A percentile compares a stretch with the other conserved stretches of the same genome.
phyloP scores from a whole-genome alignment of 257 asterid genomes.

The Thymus mandschuricus region DNA sequence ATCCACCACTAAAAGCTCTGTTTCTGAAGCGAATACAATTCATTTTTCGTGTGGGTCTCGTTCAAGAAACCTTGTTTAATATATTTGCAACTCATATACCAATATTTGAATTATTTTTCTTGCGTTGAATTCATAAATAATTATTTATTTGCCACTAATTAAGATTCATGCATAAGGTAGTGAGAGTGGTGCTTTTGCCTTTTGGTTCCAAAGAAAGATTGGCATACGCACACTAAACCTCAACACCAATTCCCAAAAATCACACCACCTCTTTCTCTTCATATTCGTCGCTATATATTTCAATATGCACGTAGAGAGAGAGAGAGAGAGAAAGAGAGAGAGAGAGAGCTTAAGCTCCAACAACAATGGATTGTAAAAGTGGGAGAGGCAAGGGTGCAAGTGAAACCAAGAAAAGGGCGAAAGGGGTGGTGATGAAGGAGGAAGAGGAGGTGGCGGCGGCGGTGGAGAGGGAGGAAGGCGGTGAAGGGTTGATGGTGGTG shows the following conservation, averaged over 20 bases:
- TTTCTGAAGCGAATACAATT: background rate
- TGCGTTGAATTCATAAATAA: background rate
- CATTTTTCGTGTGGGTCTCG: background rate
- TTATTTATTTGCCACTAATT: too few relatives aligned
- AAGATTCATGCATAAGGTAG: conserved; percentile 23
- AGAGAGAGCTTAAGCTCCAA: background rate
- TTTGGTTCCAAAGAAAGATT: background rate
- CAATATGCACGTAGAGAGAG: background rate
- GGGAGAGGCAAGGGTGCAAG: conserved; percentile 31
- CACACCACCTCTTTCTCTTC: background rate
- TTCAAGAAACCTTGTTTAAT: too few relatives aligned
- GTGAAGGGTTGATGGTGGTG: background rate
- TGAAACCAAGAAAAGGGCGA: conserved; percentile 25
- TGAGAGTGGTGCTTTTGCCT: conserved; percentile 1
- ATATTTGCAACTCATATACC: too few relatives aligned
- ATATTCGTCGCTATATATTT: conserved; percentile 8
- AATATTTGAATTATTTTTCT: too few relatives aligned
- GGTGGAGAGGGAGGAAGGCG: conserved; percentile 3
- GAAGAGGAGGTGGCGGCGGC: conserved; percentile 11
- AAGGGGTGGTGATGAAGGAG: background rate
- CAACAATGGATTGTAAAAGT: conserved; percentile 32
- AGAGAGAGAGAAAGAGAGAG: background rate
- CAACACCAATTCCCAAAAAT: conserved; percentile 27
- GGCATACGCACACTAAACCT: background rate
- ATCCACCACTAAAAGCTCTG: background rate